Base-by-base conservation (phyloP, 2,329 filamentous ascomycete genomes). In the Saccharata proteae region DNA sequence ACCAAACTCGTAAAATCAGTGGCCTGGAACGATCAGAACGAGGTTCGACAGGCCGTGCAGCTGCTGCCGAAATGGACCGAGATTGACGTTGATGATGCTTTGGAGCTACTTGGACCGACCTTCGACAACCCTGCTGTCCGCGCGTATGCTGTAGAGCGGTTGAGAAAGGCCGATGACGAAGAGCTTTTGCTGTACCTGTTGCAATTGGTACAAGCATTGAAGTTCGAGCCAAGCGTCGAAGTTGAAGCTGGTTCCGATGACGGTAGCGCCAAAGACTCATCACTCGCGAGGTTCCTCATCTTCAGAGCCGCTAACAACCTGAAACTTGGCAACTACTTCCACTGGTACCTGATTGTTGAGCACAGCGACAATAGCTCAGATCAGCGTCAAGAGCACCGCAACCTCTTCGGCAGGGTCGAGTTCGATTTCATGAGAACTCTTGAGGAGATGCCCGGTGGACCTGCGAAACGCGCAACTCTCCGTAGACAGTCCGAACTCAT, bases 261-360 rank as follows among this genome's bases (percentile, higher is more conserved):
- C 17, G 73, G 83, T 40, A 64, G 67, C 24, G 64, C 68, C 0
- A 69, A 74, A 27, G 80, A 90, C 45, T 93, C 86, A 0, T 93
- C 86, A 0, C 64, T 98, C 5, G 88, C 86, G 3, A 74, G 73
- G 15, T 98, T 98, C 49, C 65, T 98, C 3, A 90, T 98, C 34
- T 74, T 80, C 1, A 74, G 90, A 20, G 92, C 90, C 3, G 80
- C 82, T 10, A 75, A 78, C 39, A 96, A 93, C 48, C 82, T 94
- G 47, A 78, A 80, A 37, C 69, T 98, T 2, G 90, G 88, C 17
- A 98, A 93, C 51, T 93, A 92, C 57, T 74, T 98, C 32, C 83
- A 94, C 54, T 98, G 90, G 90, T 98, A 96, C 54, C 67, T 98
- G 3, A 94, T 94, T 77, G 90, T 98, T 2, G 92, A 98, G 58